A percentile compares a stretch with the other conserved stretches of the same genome.
These are phyloP conservation scores for Penicillium herquei DNA, from an alignment of 495 filamentous ascomycete species.

Conservation along the genomic window DNA sequence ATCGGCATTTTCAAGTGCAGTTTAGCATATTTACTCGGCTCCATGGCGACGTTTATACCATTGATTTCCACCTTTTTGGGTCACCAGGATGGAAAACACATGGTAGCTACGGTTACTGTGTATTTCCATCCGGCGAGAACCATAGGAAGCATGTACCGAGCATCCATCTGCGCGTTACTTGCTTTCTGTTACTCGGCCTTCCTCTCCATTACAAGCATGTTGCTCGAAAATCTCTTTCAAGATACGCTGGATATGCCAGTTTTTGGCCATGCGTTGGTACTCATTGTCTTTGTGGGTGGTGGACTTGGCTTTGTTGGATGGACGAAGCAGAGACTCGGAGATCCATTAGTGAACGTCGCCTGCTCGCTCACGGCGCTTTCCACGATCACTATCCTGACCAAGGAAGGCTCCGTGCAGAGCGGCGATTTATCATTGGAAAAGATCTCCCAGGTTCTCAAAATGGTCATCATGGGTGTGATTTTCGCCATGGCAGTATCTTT, in stretches of 20 bases:
- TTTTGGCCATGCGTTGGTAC: slow-evolving; percentile 76
- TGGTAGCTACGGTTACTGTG: slow-evolving; percentile 88
- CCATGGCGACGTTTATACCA: slow-evolving; percentile 80
- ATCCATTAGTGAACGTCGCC: slow-evolving; percentile 87
- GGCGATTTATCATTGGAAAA: slow-evolving; percentile 79
- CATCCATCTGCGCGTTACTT: slow-evolving; percentile 74
- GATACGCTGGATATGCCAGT: slow-evolving; percentile 58
- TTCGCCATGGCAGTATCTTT: slow-evolving; percentile 76
- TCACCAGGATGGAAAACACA: slow-evolving; percentile 90
- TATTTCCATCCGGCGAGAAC: slow-evolving; percentile 97
- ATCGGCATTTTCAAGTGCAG: slow-evolving; percentile 88
- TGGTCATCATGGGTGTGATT: slow-evolving; percentile 82
- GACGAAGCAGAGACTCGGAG: slow-evolving; percentile 82
- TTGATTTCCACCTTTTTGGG: slow-evolving; percentile 72
- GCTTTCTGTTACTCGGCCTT: slow-evolving; percentile 82
- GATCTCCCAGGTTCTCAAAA: slow-evolving; percentile 83
- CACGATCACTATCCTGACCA: slow-evolving; percentile 89
- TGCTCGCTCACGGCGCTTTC: slow-evolving; percentile 87
- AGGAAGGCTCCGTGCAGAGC: slow-evolving; percentile 82
- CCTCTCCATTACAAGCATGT: slow-evolving; percentile 85
- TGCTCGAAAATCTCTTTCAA: slow-evolving; percentile 72
- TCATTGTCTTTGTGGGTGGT: slow-evolving; percentile 84
- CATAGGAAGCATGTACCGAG: slow-evolving; percentile 87
- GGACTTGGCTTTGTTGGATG: slow-evolving; percentile 90
- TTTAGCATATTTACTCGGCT: slow-evolving; percentile 85